Base-by-base conservation (phyloP, 1,284 basidiomycete species). In the Cutaneotrichosporon arboriforme region DNA sequence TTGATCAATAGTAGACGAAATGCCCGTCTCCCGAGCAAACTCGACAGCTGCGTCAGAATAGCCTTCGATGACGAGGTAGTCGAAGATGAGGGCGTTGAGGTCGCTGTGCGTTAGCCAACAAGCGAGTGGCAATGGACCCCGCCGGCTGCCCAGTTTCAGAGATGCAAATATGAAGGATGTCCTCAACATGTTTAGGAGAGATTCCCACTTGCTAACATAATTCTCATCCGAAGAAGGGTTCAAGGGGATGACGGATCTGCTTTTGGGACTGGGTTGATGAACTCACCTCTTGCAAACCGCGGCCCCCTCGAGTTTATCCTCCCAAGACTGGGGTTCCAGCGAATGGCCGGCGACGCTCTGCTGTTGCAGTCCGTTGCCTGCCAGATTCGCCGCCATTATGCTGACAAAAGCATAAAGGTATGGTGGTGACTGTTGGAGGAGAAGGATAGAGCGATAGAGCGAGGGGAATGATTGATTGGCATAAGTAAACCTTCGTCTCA, bases 51-150 rank as follows among this genome's bases (percentile, higher is more conserved):
- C 92, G 20, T 89, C 85, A 69, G 93, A 92, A 80, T 94, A 97
- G 2, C 94, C 94, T 71, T 97, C 93, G 52, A 96, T 91, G 59
- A 97, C 88, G 54, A 98, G 85, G 74, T 97, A 98, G 74, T 99
- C 91, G 85, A 97, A 93, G 44, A 98, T 84, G n/a, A 98, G 82
- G 4, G 86, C 83, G 73, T 98, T 96, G 57, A 98, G 78, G 73
- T 98, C 93, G 75, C 94, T 88, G 61, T n/a, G 8, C 23, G 46
- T 54, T 40, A 56, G 43, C 54, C 15, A 18, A 34, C 8, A 18
- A 22, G 40, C 20, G 48, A 61, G 60, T 42, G 46, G 31, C 46
- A 18, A 51, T 39, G 49, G 22, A 59, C 33, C n/a, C n/a, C n/a
- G n/a, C n/a, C n/a, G n/a, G n/a, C n/a, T n/a, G n/a, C n/a, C n/a